Evolutionary conservation across 345 rosid genomes (phyloP).

Genomic region (Triadica sebifera): DNA sequence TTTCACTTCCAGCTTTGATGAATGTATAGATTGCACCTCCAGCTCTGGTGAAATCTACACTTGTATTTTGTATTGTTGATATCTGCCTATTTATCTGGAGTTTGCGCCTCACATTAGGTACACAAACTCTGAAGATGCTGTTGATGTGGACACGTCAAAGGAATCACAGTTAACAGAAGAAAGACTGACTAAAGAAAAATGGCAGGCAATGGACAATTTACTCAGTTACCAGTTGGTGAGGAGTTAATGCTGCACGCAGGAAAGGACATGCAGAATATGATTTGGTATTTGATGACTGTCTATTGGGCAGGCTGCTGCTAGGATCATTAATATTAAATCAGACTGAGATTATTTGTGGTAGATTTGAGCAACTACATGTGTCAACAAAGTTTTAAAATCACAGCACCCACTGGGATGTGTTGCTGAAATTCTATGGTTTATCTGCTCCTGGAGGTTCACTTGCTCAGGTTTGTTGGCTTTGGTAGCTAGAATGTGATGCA

Average conservation of each 20-base stretch:
- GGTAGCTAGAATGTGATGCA: conserved; percentile 6
- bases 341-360: conserved; percentile 80
- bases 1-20: not conserved
- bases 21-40: too few species aligned
- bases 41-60: conserved; percentile 1
- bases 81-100: conserved; percentile 19
- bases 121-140: conserved; percentile 51
- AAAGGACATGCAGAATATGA: conserved; percentile 86
- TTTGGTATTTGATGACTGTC: conserved; percentile 68
- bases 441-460: conserved; percentile 97
- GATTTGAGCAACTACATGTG: conserved; percentile 88
- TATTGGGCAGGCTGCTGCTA: conserved; percentile 79
- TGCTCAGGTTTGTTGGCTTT: conserved; percentile 78
- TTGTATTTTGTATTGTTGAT: not conserved
- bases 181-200: conserved; percentile 87
- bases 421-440: conserved; percentile 83
- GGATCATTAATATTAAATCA: conserved; percentile 64
- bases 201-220: conserved; percentile 87
- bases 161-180: conserved; percentile 52
- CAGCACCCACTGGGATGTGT: conserved; percentile 71
- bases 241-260: conserved; percentile 52
- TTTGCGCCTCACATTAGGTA: conserved; percentile 45
- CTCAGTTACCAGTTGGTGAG: conserved; percentile 90
- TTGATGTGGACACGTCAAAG: conserved; percentile 44
- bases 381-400: conserved; percentile 74